These are phyloP conservation scores for Ettlia oleoabundans DNA, from an alignment of 139 green algal genomes.

Conservation along the genomic window DNA sequence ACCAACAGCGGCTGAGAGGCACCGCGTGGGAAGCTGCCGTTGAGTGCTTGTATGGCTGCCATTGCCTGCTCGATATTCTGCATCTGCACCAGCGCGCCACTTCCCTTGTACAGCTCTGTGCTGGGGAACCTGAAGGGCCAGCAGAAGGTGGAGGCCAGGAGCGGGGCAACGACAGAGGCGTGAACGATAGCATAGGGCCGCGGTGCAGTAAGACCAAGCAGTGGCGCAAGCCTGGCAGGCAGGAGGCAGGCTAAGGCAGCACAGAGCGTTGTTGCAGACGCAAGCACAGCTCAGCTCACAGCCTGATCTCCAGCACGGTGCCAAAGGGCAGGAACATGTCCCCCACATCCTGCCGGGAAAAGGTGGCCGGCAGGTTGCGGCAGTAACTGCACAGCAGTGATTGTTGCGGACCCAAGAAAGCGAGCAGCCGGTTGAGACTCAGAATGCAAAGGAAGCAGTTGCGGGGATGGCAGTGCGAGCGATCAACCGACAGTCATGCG, in stretches of 20 bases:
- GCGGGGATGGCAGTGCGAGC: too few species aligned
- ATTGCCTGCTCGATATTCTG: slow-evolving; percentile 49
- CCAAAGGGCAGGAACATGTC: slow-evolving; percentile 28
- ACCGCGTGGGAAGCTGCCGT: slow-evolving; percentile 53
- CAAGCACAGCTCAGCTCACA: slow-evolving; percentile 17
- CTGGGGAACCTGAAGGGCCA: slow-evolving; percentile 30
- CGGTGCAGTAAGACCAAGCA: too few species aligned
- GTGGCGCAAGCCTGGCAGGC: too few species aligned
- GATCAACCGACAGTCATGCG: too few species aligned
- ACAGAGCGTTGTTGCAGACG: too few species aligned
- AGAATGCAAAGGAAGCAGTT: too few species aligned
- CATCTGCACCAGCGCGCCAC: slow-evolving; percentile 64
- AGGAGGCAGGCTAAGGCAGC: too few species aligned
- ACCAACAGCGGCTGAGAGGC: slow-evolving; percentile 57
- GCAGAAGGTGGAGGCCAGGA: background rate
- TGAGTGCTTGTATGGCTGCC: slow-evolving; percentile 61
- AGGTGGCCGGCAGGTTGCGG: slow-evolving; percentile 19
- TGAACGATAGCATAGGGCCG: too few species aligned
- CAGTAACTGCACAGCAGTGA: slow-evolving; percentile 17
- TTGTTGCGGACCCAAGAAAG: too few species aligned
- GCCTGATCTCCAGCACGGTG: slow-evolving; percentile 8
- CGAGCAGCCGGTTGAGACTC: too few species aligned
- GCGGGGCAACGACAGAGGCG: too few species aligned
- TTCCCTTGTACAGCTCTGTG: slow-evolving; percentile 43
- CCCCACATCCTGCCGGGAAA: slow-evolving; percentile 12